A percentile compares a stretch with the other conserved stretches of the same genome.
phyloP scores from a whole-genome alignment of 169 alveolate species.

The Plasmodium inui region DNA sequence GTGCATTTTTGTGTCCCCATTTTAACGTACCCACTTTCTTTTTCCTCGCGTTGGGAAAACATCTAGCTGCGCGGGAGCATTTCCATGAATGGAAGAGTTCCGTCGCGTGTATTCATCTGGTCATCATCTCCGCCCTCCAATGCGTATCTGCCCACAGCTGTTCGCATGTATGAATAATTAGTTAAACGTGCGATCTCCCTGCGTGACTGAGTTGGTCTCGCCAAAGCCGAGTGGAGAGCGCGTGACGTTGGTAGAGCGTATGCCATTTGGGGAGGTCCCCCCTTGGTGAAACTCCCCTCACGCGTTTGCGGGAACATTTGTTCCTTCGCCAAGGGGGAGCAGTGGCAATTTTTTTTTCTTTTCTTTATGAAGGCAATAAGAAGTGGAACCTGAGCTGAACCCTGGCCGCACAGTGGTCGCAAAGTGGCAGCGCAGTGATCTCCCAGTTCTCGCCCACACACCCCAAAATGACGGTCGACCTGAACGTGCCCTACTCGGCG shows the following conservation, averaged over 20 bases:
- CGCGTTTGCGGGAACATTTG: neutral
- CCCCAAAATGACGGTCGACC: slow-evolving; percentile 80
- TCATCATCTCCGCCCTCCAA: neutral
- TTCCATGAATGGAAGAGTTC: slow-evolving; percentile 1
- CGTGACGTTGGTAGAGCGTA: neutral
- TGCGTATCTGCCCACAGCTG: neutral
- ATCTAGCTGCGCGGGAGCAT: neutral
- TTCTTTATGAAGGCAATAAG: neutral
- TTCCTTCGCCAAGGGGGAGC: neutral
- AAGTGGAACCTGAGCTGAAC: neutral
- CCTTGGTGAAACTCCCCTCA: neutral
- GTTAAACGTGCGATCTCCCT: neutral
- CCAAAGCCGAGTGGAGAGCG: neutral
- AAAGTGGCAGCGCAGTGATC: too few relatives aligned
- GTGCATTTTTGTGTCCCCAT: neutral
- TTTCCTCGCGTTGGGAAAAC: neutral
- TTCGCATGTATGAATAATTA: neutral
- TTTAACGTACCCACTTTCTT: neutral
- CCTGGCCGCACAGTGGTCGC: neutral
- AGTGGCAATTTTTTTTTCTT: neutral
- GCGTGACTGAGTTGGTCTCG: neutral
- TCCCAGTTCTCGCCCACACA: too few relatives aligned
- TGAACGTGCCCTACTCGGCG: slow-evolving; percentile 88
- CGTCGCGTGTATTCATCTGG: neutral
- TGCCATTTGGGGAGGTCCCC: neutral